phyloP scores from a whole-genome alignment of 768 basidiomycete species.

The Gymnopilus junonius region DNA sequence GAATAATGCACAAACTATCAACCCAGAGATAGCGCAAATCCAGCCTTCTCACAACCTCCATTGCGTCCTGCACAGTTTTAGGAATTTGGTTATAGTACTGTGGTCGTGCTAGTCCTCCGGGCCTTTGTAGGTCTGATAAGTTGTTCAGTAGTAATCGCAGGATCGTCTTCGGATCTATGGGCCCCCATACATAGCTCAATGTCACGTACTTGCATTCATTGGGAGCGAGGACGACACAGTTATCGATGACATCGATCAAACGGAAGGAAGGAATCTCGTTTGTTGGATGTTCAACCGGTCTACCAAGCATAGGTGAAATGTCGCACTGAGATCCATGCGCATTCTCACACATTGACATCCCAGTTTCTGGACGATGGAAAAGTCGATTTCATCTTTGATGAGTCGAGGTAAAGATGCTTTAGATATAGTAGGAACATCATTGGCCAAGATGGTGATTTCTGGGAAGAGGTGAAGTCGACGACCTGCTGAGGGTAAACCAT shows the following conservation, averaged over 20 bases:
- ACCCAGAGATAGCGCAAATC: conserved; percentile 11
- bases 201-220: conserved; percentile 5
- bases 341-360: conserved; percentile 2
- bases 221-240: conserved; percentile 11
- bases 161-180: background rate
- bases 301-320: conserved; percentile 4
- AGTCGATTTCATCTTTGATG: conserved; percentile 11
- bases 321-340: conserved; percentile 4
- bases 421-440: conserved; percentile 3
- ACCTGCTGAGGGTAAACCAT: background rate
- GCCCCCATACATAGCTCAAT: conserved; percentile 18
- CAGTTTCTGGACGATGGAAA: conserved; percentile 11
- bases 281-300: conserved; percentile 1
- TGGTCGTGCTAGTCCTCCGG: conserved; percentile 2
- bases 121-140: background rate
- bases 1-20: conserved; percentile 13
- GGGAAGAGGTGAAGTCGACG: conserved; percentile 1
- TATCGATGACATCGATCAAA: conserved; percentile 14
- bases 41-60: background rate
- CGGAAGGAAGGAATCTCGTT: conserved; percentile 6
- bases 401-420: conserved; percentile 1
- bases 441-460: conserved; percentile 8
- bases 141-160: conserved; percentile 1
- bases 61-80: conserved; percentile 11
- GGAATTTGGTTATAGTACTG: conserved; percentile 7